A percentile compares a stretch with the other conserved stretches of the same genome.
Conservation (phyloP, 1,139 yeast species). For the Taphrina sp. region DNA sequence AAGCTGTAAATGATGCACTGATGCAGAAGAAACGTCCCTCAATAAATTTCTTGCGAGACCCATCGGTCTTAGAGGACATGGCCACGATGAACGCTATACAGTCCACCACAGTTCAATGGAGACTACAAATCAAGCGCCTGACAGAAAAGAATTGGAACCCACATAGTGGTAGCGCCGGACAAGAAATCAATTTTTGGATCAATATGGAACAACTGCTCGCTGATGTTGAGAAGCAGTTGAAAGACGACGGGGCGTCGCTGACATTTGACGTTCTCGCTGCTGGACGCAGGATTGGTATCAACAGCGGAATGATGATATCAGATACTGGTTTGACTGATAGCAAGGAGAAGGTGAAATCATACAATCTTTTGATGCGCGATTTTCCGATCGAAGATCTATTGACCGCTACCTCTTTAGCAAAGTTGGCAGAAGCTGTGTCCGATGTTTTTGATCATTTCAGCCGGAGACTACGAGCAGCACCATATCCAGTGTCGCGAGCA, state of each 20-base stretch:
- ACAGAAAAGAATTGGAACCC: slow-evolving; percentile 56
- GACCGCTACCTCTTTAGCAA: slow-evolving; percentile 51
- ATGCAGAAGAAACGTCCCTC: slow-evolving; percentile 41
- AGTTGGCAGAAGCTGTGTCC: slow-evolving; percentile 51
- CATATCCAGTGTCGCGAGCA: slow-evolving; percentile 67
- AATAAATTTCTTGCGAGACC: slow-evolving; percentile 44
- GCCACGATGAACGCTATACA: slow-evolving; percentile 65
- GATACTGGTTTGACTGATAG: slow-evolving; percentile 70
- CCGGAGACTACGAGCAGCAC: slow-evolving; percentile 55
- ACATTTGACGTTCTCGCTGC: slow-evolving; percentile 63
- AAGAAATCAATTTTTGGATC: slow-evolving; percentile 78
- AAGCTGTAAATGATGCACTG: slow-evolving; percentile 46
- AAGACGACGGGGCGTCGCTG: slow-evolving; percentile 55
- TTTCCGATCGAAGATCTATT: slow-evolving; percentile 65
- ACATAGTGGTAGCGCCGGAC: slow-evolving; percentile 58
- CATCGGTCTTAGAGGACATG: slow-evolving; percentile 51
- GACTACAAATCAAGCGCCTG: slow-evolving; percentile 59
- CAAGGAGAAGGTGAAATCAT: slow-evolving; percentile 44
- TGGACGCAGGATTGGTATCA: slow-evolving; percentile 75
- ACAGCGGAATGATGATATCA: slow-evolving; percentile 53
- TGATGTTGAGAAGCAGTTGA: slow-evolving; percentile 60
- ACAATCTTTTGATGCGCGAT: slow-evolving; percentile 65
- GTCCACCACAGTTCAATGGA: slow-evolving; percentile 69
- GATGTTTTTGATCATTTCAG: slow-evolving; percentile 62
- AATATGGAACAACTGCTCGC: slow-evolving; percentile 64